Evolutionary conservation across 495 filamentous ascomycete species (phyloP).

Genomic region (Lichina pygmaea): DNA sequence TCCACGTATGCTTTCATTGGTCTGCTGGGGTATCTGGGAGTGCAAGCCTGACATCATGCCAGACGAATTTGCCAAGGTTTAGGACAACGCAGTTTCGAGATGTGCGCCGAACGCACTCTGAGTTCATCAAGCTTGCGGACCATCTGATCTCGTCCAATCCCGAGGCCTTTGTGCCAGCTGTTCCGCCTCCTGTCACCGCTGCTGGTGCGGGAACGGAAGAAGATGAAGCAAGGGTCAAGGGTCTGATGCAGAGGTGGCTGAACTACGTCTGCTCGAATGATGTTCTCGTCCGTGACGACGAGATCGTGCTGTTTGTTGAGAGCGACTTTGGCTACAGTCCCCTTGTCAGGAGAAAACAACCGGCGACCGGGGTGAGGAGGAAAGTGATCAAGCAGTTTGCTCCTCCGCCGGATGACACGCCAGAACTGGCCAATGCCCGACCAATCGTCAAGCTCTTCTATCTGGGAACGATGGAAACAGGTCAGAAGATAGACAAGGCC

Average conservation of each 20-base stretch:
- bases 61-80: conserved; percentile 97
- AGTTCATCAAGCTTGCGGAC: conserved; percentile 83
- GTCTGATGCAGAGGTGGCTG: conserved; percentile 77
- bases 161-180: conserved; percentile 89
- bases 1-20: conserved; percentile 35
- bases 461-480: conserved; percentile 76
- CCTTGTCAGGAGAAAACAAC: conserved; percentile 83
- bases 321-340: conserved; percentile 97
- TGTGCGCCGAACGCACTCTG: conserved; percentile 78
- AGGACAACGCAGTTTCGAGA: conserved; percentile 95
- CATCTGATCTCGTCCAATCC: conserved; percentile 90
- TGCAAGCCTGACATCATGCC: neutral
- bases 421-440: conserved; percentile 68
- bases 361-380: conserved; percentile 79
- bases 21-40: no score
- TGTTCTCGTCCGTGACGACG: conserved; percentile 78
- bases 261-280: conserved; percentile 81
- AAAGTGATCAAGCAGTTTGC: conserved; percentile 97
- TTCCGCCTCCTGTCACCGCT: conserved; percentile 71
- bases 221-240: conserved; percentile 74
- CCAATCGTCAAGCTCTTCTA: conserved; percentile 92
- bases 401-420: conserved; percentile 89
- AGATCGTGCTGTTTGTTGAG: conserved; percentile 91
- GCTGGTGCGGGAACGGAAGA: conserved; percentile 93
- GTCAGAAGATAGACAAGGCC: conserved; percentile 81